Conservation (phyloP, 768 basidiomycete genomes). For the Omphalotus guepiniiformis region DNA sequence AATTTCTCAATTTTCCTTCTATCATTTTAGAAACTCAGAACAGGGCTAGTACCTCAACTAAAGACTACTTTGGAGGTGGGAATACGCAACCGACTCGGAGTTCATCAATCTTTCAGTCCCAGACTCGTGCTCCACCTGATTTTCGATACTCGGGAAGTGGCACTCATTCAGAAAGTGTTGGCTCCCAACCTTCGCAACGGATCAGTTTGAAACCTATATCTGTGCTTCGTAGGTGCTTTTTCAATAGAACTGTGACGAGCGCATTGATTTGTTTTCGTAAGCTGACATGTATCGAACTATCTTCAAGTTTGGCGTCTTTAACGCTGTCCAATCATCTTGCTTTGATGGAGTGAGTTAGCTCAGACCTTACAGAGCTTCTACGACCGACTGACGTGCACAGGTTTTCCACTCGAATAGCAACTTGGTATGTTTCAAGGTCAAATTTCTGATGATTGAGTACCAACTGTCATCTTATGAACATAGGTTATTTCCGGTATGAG, state of each 20-base stretch:
- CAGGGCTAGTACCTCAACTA: too few relatives aligned
- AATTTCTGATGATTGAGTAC: too few relatives aligned
- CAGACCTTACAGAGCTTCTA: neutral
- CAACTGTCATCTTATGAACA: slow-evolving; percentile 3
- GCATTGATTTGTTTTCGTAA: slow-evolving; percentile 25
- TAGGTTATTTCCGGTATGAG: slow-evolving; percentile 69
- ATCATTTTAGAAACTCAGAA: too few relatives aligned
- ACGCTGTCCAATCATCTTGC: slow-evolving; percentile 84
- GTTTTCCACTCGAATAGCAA: slow-evolving; percentile 58
- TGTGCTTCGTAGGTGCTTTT: slow-evolving; percentile 52
- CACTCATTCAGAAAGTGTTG: slow-evolving; percentile 2
- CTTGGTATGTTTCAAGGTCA: slow-evolving; percentile 40
- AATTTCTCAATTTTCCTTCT: too few relatives aligned
- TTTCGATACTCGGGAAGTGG: too few relatives aligned
- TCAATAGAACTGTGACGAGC: slow-evolving; percentile 7
- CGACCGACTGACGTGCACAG: slow-evolving; percentile 28
- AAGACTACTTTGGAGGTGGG: too few relatives aligned
- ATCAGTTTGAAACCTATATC: slow-evolving; percentile 66
- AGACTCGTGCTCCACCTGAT: too few relatives aligned
- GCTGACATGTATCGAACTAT: slow-evolving; percentile 77
- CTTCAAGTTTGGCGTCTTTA: slow-evolving; percentile 90
- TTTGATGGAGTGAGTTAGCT: slow-evolving; percentile 59
- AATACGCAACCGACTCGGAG: too few relatives aligned
- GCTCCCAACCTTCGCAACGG: slow-evolving; percentile 34
- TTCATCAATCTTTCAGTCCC: too few relatives aligned